Base-by-base conservation (phyloP, 202 grass and related monocot species). In the Dendrocalamus latiflorus region DNA sequence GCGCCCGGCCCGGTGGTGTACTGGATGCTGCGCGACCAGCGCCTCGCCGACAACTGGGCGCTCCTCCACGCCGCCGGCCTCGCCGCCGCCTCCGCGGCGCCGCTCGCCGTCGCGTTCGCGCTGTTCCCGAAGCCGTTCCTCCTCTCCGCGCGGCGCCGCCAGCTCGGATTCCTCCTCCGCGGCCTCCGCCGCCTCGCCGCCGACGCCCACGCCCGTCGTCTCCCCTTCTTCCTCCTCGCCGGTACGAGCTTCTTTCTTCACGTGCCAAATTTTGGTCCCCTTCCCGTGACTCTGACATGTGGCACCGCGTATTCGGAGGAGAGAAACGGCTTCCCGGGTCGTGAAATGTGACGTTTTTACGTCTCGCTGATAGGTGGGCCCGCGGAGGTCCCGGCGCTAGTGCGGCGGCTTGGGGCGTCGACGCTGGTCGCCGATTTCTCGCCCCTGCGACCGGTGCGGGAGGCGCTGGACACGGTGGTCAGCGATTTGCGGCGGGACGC, bases 21-120 rank as follows among this genome's bases (percentile, higher is more conserved):
- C 82, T 97, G 94, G 92, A 97, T 94, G 92, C 91, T 94, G 74
- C 94, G 94, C 78, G 92, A 97, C 80, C 94, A 97, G 87, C 86
- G 94, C 22, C 74, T 79, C 43, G 76, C 76, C 55, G 92, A 97
- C 86, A 97, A 97, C 92, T 97, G 94, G 94, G 94, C 92, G 10
- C 88, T 97, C 72, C 78, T 97, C 61, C 92, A 94, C 84, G 94
- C 94, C 3, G 92, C 86, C 34, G 37, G 60, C 45, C 90, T 97
- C 41, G 95, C 95, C 18, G 81, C 90, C 25, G 42, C 79, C 42
- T 75, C 91, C 47, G 47, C 84, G 18, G 75, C 86, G 5, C 86
- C 90, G 14, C 42, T 97, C 84, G 90, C 90, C 72, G 80, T 97
- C 50, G 88, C 75, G 3, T 97, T 97, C 90, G 37, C 86, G 43